Base-by-base conservation (phyloP, 2,329 filamentous ascomycete species). In the Acephala macrosclerotiorum region DNA sequence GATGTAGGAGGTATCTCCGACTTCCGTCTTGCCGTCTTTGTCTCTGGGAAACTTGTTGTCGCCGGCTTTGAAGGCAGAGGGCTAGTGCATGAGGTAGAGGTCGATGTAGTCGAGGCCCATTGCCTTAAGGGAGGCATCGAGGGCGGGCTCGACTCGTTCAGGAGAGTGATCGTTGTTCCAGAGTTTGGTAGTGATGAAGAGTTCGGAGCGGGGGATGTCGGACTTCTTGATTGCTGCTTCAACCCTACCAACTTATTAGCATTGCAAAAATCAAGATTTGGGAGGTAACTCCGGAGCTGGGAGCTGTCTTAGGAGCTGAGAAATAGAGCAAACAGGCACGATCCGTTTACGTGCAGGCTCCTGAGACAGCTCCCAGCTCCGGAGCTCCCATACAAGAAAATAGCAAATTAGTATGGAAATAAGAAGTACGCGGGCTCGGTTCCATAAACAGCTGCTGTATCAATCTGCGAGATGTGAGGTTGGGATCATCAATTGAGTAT, bases 121-220 rank as follows among this genome's bases (percentile, higher is more conserved):
- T 36, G 78, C 76, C 55, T 76, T 74, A 29, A 80, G 70, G 3
- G 76, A 76, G 14, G 70, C 69, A 60, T 80, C 73, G n/a, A 79
- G 61, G 12, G 74, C 74, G 45, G 68, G 66, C 35, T 75, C 74
- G 1, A 78, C 75, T 67, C 78, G 75, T 29, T 76, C 73, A 2
- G 75, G 76, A 36, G 71, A 66, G 62, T 79, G 77, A 20, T 56
- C 69, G 51, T 72, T 85, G 77, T 87, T 87, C 86, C 85, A 89
- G 14, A 89, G 79, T 78, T 89, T 89, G 68, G 82, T 83, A n/a
- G 86, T 88, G 60, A 86, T 79, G 67, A 79, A 79, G 57, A 83
- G 76, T 3, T 81, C 77, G 18, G 74, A 77, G 18, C 80, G 78
- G 65, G 75, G 74, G 63, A 82, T 72, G 67, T 79, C 72, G 58